Base-by-base conservation (phyloP, 768 basidiomycete species). In the Amanita brunnescens region DNA sequence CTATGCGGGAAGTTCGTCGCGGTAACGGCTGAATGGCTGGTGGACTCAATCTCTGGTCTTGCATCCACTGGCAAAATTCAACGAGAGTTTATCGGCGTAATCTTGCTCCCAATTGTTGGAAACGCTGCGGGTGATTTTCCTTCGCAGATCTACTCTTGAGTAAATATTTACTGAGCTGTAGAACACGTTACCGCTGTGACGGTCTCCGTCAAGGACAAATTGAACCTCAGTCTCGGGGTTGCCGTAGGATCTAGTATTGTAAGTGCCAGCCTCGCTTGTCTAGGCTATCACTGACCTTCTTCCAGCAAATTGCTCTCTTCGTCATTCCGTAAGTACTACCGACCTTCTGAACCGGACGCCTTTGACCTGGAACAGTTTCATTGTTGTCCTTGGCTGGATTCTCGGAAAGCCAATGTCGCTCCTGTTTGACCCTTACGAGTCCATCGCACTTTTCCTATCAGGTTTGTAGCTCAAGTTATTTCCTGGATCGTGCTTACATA, bases 101-200 rank as follows among this genome's bases (percentile, higher is more conserved):
- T 78, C 38, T 71, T 98, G 12, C 76, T 98, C 6, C 95, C 95
- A 5, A 91, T 96, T 33, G 92, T 93, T 12, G 90, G 90, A 16
- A 92, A 91, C 61, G 87, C 90, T 5, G 91, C 88, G 50, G 80
- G 80, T 79, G 51, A 26, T 70, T 60, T n/a, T 41, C 12, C 21
- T 53, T 12, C 16, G 14, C 21, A n/a, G 29, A 34, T 18, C 18
- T 44, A 21, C 24, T 30, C 24, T 47, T 37, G 47, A 10, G 41
- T 6, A 10, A 49, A 54, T 44, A 6, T 40, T 21, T 29, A 30
- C 55, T 43, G 54, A 59, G 30, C 55, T 23, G 16, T 7, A 70
- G 93, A 96, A 61, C 92, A 94, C 61, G 85, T 84, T 34, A 96
- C 91, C 2, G 92, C 93, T 12, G 90, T 96, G 23, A 85, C 86